Evolutionary conservation across 352 stramenopile species (phyloP).

Genomic region (Phytopythium cucurbitacearum): DNA sequence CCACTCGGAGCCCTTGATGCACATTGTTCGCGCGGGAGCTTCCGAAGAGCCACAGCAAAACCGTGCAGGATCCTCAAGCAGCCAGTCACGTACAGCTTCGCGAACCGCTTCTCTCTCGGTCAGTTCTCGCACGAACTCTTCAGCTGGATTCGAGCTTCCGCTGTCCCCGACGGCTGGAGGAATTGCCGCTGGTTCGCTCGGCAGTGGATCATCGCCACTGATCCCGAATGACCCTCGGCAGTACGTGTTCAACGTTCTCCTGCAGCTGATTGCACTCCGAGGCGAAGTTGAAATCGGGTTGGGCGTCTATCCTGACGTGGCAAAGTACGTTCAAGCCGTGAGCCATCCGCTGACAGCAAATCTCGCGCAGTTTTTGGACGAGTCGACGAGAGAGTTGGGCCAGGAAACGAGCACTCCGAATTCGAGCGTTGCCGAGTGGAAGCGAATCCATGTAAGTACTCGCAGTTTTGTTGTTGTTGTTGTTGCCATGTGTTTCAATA

Average conservation of each 20-base stretch:
- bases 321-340: conserved; percentile 47
- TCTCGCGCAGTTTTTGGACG: conserved; percentile 39
- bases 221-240: conserved; percentile 56
- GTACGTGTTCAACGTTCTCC: conserved; percentile 78
- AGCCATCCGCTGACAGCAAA: conserved; percentile 47
- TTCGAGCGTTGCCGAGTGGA: conserved; percentile 35
- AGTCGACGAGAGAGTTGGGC: conserved; percentile 26
- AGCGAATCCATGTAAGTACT: conserved; percentile 53
- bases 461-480: conserved; percentile 4
- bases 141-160: conserved; percentile 16
- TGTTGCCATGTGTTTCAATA: neutral
- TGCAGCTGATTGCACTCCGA: conserved; percentile 70
- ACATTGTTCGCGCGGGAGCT: conserved; percentile 40
- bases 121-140: conserved; percentile 19
- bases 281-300: conserved; percentile 71
- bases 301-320: conserved; percentile 46
- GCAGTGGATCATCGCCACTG: neutral
- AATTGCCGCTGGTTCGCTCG: neutral
- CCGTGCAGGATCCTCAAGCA: conserved; percentile 4
- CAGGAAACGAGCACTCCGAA: conserved; percentile 2
- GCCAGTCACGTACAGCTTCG: conserved; percentile 17
- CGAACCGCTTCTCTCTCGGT: conserved; percentile 11
- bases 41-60: conserved; percentile 41
- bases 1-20: conserved; percentile 40
- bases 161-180: conserved; percentile 10